Evolutionary conservation across 305 asterid species (phyloP).

Genomic region (Vinca major): DNA sequence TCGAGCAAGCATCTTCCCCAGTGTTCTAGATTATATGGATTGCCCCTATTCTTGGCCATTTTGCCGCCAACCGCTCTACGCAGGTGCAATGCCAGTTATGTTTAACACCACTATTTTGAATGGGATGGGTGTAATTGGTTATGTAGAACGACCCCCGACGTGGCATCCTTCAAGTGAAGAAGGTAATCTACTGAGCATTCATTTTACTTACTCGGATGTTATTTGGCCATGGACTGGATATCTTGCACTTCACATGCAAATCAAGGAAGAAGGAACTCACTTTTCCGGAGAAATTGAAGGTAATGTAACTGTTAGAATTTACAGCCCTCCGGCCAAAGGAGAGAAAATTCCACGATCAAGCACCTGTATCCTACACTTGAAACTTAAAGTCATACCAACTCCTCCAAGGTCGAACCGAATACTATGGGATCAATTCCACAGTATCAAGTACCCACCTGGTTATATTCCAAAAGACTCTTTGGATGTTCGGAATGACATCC

Average conservation of each 20-base stretch:
- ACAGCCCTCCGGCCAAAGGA: constrained; percentile 73
- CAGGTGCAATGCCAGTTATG: constrained; percentile 97
- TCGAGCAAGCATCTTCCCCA: constrained; percentile 95
- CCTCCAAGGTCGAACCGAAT: constrained; percentile 74
- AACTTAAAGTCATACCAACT: constrained; percentile 72
- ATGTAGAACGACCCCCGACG: constrained; percentile 67
- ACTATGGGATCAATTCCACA: constrained; percentile 97
- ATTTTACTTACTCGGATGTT: constrained; percentile 76
- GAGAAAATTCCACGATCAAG: constrained; percentile 52
- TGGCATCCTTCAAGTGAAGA: constrained; percentile 82
- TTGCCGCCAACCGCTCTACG: constrained; percentile 92
- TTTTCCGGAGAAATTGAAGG: constrained; percentile 93
- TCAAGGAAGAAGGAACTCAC: constrained; percentile 81
- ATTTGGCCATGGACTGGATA: constrained; percentile 99
- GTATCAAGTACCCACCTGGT: constrained; percentile 94
- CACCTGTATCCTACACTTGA: constrained; percentile 64
- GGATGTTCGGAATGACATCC: constrained; percentile 92
- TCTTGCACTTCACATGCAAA: constrained; percentile 90
- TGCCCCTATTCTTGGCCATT: constrained; percentile 99
- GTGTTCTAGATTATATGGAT: constrained; percentile 74
- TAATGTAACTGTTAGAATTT: constrained; percentile 58
- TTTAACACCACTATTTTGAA: constrained; percentile 86
- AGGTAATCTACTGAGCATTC: constrained; percentile 85
- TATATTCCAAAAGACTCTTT: constrained; percentile 93
- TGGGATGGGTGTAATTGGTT: constrained; percentile 91